A percentile compares a stretch with the other conserved stretches of the same genome.
These are phyloP conservation scores for Rubroboletus satanas DNA, from an alignment of 768 basidiomycete species.

Conservation along the genomic window DNA sequence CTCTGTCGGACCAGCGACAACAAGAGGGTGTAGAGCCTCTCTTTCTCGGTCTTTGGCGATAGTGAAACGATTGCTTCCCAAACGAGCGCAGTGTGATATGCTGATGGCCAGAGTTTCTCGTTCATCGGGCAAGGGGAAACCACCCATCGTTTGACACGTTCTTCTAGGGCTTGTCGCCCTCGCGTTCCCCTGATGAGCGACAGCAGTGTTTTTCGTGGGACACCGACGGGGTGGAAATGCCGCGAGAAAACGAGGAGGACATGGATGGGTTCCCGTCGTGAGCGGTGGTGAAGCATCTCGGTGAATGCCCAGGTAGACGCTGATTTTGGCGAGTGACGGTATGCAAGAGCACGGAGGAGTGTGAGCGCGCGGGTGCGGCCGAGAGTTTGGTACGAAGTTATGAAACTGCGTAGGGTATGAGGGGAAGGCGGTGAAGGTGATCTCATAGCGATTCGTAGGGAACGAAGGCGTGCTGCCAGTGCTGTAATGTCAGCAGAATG, in stretches of 20 bases:
- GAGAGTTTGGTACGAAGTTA: conserved; percentile 21
- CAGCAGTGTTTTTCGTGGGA: conserved; percentile 39
- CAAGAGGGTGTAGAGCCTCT: conserved; percentile 44
- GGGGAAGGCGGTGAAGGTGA: conserved; percentile 23
- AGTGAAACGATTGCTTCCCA: conserved; percentile 32
- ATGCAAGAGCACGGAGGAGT: conserved; percentile 20
- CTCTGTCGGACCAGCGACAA: conserved; percentile 23
- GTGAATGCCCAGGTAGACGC: conserved; percentile 26
- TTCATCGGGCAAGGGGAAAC: not conserved
- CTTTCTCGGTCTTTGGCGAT: conserved; percentile 21
- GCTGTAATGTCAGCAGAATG: conserved; percentile 1
- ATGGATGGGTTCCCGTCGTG: conserved; percentile 12
- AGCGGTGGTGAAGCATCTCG: conserved; percentile 29
- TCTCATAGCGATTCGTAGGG: conserved; percentile 22
- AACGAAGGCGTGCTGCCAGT: conserved; percentile 22
- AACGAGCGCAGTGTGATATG: conserved; percentile 33
- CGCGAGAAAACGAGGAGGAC: conserved; percentile 43
- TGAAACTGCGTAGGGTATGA: conserved; percentile 14
- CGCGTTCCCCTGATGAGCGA: conserved; percentile 13
- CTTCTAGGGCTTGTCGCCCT: conserved; percentile 4
- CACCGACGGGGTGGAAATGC: conserved; percentile 49
- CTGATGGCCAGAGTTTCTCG: conserved; percentile 32
- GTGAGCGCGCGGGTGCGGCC: conserved; percentile 17
- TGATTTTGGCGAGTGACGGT: conserved; percentile 23
- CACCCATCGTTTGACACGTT: not conserved